A percentile compares a stretch with the other conserved stretches of the same genome.
phyloP scores from a whole-genome alignment of 768 basidiomycete species.

The Mycena olivaceomarginata region DNA sequence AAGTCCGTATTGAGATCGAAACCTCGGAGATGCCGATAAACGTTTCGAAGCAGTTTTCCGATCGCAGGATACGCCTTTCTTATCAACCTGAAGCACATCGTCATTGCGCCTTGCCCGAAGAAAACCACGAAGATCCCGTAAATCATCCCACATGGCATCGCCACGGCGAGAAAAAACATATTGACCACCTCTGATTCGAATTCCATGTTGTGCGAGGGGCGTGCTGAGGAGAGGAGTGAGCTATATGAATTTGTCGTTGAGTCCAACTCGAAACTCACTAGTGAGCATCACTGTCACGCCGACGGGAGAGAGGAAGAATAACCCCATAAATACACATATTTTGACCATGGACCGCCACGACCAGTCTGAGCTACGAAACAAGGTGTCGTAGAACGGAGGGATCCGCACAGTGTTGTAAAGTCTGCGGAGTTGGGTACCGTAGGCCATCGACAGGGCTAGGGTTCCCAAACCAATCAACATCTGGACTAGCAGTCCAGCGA shows the following conservation, averaged over 20 bases:
- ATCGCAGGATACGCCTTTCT: neutral
- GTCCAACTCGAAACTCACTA: neutral
- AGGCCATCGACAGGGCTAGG: neutral
- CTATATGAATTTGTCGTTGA: neutral
- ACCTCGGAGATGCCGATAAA: no score
- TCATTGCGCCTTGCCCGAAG: neutral
- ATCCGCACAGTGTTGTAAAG: neutral
- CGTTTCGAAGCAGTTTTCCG: no score
- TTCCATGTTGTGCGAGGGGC: neutral
- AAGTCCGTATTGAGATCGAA: no score
- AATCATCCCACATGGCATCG: neutral
- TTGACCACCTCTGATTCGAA: neutral
- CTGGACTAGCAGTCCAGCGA: neutral
- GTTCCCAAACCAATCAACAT: neutral
- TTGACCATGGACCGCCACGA: neutral
- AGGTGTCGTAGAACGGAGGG: neutral
- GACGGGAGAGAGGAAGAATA: neutral
- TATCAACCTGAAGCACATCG: neutral
- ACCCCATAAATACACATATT: neutral
- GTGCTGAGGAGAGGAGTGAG: neutral
- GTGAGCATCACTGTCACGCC: neutral
- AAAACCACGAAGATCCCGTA: neutral
- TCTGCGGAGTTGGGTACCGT: neutral
- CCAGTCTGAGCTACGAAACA: neutral
- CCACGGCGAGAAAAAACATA: neutral